Evolutionary conservation across 2,329 filamentous ascomycete species (phyloP).

Genomic region (Lasiodiplodia gonubiensis): DNA sequence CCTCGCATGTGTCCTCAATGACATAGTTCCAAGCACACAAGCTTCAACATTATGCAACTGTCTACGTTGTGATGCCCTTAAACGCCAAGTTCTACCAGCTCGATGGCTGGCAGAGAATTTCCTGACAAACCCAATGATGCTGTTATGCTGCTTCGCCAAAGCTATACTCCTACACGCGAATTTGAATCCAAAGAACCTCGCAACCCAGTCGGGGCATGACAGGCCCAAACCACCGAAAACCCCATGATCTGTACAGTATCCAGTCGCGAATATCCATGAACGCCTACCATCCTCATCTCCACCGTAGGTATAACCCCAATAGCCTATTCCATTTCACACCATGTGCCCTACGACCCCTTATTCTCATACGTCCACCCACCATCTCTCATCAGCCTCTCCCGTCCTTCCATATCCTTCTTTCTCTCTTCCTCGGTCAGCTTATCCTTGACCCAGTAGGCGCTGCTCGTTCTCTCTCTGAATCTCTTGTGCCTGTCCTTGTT

Average conservation of each 20-base stretch:
- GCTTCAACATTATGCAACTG: not conserved
- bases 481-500: slow-evolving; percentile 84
- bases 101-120: not conserved
- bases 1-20: not conserved
- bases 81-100: not conserved
- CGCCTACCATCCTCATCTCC: not conserved
- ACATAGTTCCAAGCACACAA: not conserved
- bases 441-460: slow-evolving; percentile 92
- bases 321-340: not conserved
- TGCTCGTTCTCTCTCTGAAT: slow-evolving; percentile 89
- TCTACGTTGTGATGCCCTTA: not conserved
- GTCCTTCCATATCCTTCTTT: slow-evolving; percentile 75
- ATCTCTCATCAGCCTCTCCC: slow-evolving; percentile 79
- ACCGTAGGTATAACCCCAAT: not conserved
- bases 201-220: not conserved
- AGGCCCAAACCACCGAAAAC: not conserved
- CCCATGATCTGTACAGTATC: not conserved
- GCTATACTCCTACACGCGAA: not conserved
- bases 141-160: not conserved
- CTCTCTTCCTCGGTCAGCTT: slow-evolving; percentile 87
- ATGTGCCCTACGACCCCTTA: not conserved
- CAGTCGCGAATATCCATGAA: not conserved
- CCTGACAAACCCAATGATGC: not conserved
- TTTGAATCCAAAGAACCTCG: not conserved
- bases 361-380: slow-evolving; percentile 69